A percentile compares a stretch with the other conserved stretches of the same genome.
phyloP scores from a whole-genome alignment of 306 rosid genomes.

The Corylus americana region DNA sequence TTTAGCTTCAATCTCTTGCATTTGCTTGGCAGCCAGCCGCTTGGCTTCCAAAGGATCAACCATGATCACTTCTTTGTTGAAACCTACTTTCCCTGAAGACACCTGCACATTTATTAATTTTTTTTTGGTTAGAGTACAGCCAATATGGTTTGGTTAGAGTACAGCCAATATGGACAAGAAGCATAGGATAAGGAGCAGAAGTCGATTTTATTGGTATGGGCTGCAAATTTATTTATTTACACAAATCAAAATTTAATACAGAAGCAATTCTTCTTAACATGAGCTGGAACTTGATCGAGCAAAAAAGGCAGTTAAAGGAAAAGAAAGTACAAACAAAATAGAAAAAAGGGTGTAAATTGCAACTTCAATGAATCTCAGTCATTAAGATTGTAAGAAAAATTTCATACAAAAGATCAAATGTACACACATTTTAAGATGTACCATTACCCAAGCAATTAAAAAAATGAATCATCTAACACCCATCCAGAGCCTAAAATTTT shows the following conservation, averaged over 20 bases:
- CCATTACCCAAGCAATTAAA: not conserved
- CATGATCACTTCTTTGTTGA: conserved; percentile 63
- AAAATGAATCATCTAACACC: conserved; percentile 1
- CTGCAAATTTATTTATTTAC: not conserved
- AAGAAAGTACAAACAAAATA: not conserved
- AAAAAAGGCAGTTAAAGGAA: not conserved
- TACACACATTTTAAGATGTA: not conserved
- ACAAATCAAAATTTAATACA: not conserved
- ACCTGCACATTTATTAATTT: conserved; percentile 41
- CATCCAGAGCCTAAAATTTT: conserved; percentile 1
- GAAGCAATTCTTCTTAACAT: not conserved
- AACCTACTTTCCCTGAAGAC: conserved; percentile 52
- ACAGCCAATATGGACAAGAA: conserved; percentile 7
- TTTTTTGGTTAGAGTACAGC: not conserved
- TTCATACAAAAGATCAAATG: not conserved
- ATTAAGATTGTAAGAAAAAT: not conserved
- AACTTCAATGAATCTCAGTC: not conserved
- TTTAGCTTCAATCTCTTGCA: conserved; percentile 72
- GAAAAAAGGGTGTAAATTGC: not conserved
- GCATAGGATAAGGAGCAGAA: conserved; percentile 12
- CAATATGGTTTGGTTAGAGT: conserved; percentile 3
- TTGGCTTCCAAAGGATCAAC: conserved; percentile 97
- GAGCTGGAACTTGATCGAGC: conserved; percentile 1
- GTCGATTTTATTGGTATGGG: not conserved
- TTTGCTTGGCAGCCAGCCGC: conserved; percentile 84